phyloP scores from a whole-genome alignment of 2,329 filamentous ascomycete genomes.

The Colletotrichum scovillei region DNA sequence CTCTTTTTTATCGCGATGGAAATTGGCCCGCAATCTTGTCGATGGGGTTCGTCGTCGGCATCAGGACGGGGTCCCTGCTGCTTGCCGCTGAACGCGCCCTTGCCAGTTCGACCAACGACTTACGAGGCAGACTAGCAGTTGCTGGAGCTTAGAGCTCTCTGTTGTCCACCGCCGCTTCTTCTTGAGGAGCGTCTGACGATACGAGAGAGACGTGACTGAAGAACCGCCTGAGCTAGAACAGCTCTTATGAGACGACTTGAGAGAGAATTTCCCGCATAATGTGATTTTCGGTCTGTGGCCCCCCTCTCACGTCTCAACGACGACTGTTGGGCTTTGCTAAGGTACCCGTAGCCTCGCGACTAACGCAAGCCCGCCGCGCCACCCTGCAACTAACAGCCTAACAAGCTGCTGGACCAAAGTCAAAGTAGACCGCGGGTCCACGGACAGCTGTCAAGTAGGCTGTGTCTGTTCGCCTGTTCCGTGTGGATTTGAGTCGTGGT shows the following conservation, averaged over 20 bases:
- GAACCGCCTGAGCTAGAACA: not conserved
- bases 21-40: not conserved
- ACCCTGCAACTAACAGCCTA: not conserved
- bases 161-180: not conserved
- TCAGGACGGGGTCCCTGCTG: not conserved
- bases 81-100: not conserved
- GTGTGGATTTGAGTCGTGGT: not conserved
- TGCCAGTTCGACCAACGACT: not conserved
- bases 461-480: not conserved
- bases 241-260: not conserved
- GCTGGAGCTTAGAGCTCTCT: not conserved
- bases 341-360: not conserved
- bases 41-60: not conserved
- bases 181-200: too few relatives aligned
- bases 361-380: not conserved
- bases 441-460: not conserved
- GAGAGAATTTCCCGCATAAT: not conserved
- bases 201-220: not conserved
- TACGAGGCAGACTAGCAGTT: not conserved
- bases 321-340: not conserved
- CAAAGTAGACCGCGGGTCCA: not conserved
- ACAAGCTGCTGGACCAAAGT: conserved; percentile 4
- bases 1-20: not conserved
- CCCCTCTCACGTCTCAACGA: not conserved
- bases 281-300: not conserved